Base-by-base conservation (phyloP, 345 rosid species). In the Populus davidiana region DNA sequence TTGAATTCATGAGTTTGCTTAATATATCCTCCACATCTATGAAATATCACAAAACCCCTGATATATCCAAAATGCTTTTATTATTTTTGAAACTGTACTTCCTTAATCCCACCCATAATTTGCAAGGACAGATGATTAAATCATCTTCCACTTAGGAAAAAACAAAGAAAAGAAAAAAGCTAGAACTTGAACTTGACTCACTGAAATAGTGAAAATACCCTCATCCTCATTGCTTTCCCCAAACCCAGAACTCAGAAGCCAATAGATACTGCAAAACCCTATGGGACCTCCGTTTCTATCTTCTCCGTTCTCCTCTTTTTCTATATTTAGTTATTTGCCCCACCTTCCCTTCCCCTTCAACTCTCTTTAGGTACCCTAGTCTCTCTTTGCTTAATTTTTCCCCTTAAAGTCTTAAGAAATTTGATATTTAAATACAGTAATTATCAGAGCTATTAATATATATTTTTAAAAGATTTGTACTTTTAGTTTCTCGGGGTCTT, bases 301-400 rank as follows among this genome's bases (percentile, higher is more conserved):
- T 59, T 79, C 35, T 70, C 78, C 73, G 72, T 39, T 39, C 41
- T 83, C 21, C 52, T 84, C 23, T 75, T 84, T 41, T 12, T 88
- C 21, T 41, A 78, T 23, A 70, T 83, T 35, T 79, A 85, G 43
- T 8, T 63, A 41, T 64, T 78, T 41, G 35, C 50, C 65, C 68
- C 84, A 63, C 11, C 74, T 39, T 81, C 71, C 73, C 84, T 76
- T 29, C 81, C 88, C 17, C 63, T 66, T 23, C 84, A 90, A 52
- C 81, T 64, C 75, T 83, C 80, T 25, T 63, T 93, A 23, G 91
- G 97, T 91, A 79, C 64, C 67, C 8, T 72, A 36, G 41, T 36
- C 25, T 35, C 39, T 29, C 67, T 39, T 74, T 38, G 6, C 36
- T 33, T 33, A 33, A 33, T 33, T 33, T 33, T 33, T 0, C 5